Base-by-base conservation (phyloP, 2,329 filamentous ascomycete species). In the Akanthomyces uredinophilus region DNA sequence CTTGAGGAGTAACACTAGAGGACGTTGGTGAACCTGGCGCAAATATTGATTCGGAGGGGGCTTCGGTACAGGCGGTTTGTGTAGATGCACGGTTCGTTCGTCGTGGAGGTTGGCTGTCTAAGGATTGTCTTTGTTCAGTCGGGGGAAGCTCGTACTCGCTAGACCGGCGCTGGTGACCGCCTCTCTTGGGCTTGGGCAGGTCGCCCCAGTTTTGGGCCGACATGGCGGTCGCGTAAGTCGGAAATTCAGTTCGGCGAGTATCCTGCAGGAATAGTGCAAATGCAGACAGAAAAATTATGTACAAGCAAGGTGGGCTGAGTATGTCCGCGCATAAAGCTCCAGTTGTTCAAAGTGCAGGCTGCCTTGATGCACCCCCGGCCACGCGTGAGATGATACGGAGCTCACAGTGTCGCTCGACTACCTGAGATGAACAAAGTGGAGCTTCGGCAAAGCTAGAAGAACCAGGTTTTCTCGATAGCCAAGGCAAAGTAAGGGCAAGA, bases 21-120 rank as follows among this genome's bases (percentile, higher is more conserved):
- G 77, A 72, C 50, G 78, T 79, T 47, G 85, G 84, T 41, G 84
- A 86, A 65, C 81, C 80, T 51, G 84, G 83, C 68, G 82, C 86
- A 69, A 82, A 78, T 52, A 83, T 86, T 55, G 83, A 84, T 63
- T 86, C 81, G 67, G 83, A 83, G 60, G 77, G 77, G 66, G 80
- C 78, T 65, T 85, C 82, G 63, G 82, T 83, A 68, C 73, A 77
- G 68, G 78, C 75, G 61, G 84, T 86, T 75, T 86, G 84, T 63
- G 77, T 73, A 24, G 85, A 87, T 63, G 72, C 74, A 65, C 83
- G 79, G 67, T 83, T 81, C 64, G 79, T 73, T 69, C 75, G 79
- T 66, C 75, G 73, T 64, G 75, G 76, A 64, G 73, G 74, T 68
- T 76, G 76, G 64, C 74, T 66, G 63, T 74, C 72, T 63, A 71